These are phyloP conservation scores for Podospora bellae-mahoneyi DNA, from an alignment of 495 filamentous ascomycete species.

Conservation along the genomic window DNA sequence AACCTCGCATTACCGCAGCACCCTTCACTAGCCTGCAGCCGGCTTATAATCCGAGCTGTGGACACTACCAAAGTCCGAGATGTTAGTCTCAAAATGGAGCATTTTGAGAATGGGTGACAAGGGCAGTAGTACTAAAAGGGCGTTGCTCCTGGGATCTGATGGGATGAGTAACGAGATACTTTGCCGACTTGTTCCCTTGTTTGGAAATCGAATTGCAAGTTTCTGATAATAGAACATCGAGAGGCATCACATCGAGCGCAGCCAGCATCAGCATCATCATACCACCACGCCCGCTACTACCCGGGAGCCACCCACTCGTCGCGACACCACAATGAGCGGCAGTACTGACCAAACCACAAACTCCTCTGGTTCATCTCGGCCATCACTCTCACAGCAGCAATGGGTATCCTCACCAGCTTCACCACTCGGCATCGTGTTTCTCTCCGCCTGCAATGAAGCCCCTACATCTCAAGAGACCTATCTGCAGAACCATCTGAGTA, in stretches of 20 bases:
- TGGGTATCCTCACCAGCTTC: not conserved
- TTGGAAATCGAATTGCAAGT: not conserved
- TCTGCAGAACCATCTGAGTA: slow-evolving; percentile 4
- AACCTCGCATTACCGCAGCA: not conserved
- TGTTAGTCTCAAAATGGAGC: not conserved
- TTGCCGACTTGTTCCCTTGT: not conserved
- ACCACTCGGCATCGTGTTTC: slow-evolving; percentile 1
- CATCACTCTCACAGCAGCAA: not conserved
- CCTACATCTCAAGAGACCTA: not conserved
- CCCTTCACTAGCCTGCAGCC: not conserved
- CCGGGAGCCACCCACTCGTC: not conserved
- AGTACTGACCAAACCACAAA: not conserved
- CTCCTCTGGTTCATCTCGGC: not conserved
- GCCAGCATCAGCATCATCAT: not conserved
- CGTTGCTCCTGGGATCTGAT: not conserved
- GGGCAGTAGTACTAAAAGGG: not conserved
- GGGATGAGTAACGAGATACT: not conserved
- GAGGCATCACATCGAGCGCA: not conserved
- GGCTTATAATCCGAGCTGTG: slow-evolving; percentile 6
- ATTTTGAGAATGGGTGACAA: not conserved
- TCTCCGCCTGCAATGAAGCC: not conserved
- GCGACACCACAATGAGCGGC: not conserved
- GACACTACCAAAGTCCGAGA: slow-evolving; percentile 5
- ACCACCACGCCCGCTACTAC: not conserved
- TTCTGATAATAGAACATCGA: not conserved